A percentile compares a stretch with the other conserved stretches of the same genome.
These are phyloP conservation scores for Zygosaccharomyces kombuchaensis DNA, from an alignment of 805 yeast species.

Conservation along the genomic window DNA sequence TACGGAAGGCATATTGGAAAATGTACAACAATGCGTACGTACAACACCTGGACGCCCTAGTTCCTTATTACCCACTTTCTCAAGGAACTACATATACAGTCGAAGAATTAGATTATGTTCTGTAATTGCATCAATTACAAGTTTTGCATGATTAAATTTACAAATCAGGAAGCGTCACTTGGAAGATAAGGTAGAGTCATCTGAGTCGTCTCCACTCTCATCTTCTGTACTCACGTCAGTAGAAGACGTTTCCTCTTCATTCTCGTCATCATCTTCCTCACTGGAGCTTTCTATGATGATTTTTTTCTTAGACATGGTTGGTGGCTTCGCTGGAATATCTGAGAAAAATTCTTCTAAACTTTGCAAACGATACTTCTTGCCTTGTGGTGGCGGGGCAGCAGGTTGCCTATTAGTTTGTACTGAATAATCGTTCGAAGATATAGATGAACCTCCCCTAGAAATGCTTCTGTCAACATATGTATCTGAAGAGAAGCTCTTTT, in stretches of 20 bases:
- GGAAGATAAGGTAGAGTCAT: neutral
- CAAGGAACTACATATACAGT: slow-evolving; percentile 34
- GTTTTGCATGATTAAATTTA: neutral
- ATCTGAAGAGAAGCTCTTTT: slow-evolving; percentile 33
- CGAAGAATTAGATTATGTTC: slow-evolving; percentile 47
- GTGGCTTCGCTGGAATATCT: slow-evolving; percentile 36
- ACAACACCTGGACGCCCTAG: slow-evolving; percentile 67
- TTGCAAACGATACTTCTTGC: slow-evolving; percentile 55
- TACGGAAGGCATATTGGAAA: slow-evolving; percentile 81
- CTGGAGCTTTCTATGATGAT: slow-evolving; percentile 22
- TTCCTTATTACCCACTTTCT: slow-evolving; percentile 75
- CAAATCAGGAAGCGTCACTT: neutral
- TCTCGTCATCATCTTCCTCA: slow-evolving; percentile 30
- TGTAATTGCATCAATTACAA: slow-evolving; percentile 9
- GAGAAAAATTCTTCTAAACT: slow-evolving; percentile 85
- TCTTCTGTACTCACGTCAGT: slow-evolving; percentile 1
- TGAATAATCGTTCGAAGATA: slow-evolving; percentile 8
- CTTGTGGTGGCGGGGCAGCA: slow-evolving; percentile 21
- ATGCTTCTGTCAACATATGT: slow-evolving; percentile 13
- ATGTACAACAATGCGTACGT: slow-evolving; percentile 73
- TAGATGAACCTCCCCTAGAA: slow-evolving; percentile 8
- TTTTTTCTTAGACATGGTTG: slow-evolving; percentile 11
- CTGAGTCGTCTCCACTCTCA: neutral
- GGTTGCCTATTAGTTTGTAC: neutral
- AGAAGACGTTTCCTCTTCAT: slow-evolving; percentile 8